Conservation (phyloP, 2,329 filamentous ascomycete species). For the Microdochium paspali region DNA sequence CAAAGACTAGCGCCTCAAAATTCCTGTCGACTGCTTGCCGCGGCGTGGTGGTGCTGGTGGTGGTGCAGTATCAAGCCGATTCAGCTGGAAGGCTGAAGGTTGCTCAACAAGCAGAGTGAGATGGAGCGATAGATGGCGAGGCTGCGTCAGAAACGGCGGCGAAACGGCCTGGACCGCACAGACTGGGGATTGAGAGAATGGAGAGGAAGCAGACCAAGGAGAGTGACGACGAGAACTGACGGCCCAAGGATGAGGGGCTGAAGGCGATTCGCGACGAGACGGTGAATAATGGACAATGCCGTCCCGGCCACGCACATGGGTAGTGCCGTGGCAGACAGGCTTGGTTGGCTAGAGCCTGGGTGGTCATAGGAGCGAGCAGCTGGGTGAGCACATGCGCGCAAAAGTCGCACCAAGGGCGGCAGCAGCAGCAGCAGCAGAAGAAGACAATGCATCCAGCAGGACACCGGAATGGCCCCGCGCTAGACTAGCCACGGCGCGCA, state of each 20-base stretch:
- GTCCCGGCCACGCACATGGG: neutral
- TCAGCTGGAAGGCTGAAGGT: too few species aligned
- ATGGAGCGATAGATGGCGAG: neutral
- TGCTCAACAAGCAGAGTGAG: too few species aligned
- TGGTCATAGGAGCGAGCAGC: neutral
- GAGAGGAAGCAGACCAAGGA: neutral
- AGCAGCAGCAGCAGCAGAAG: neutral
- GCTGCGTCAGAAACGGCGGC: neutral
- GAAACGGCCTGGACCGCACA: neutral
- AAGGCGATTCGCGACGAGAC: neutral
- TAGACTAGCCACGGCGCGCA: neutral
- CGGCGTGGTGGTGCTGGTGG: too few species aligned
- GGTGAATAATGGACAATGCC: constrained; percentile 1
- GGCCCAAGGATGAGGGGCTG: neutral
- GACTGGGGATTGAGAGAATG: neutral
- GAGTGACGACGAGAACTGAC: neutral
- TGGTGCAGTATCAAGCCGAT: too few species aligned
- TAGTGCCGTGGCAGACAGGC: neutral
- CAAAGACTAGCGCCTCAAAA: too few species aligned
- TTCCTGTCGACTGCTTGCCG: too few species aligned
- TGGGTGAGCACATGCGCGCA: neutral
- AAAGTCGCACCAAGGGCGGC: neutral
- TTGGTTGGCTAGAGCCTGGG: too few species aligned
- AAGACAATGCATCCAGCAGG: neutral
- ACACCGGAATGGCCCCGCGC: too few species aligned